Evolutionary conservation across 345 rosid genomes (phyloP), one percentile per base, ranked within the genome.

Genomic region (Bruguiera sexangula): DNA sequence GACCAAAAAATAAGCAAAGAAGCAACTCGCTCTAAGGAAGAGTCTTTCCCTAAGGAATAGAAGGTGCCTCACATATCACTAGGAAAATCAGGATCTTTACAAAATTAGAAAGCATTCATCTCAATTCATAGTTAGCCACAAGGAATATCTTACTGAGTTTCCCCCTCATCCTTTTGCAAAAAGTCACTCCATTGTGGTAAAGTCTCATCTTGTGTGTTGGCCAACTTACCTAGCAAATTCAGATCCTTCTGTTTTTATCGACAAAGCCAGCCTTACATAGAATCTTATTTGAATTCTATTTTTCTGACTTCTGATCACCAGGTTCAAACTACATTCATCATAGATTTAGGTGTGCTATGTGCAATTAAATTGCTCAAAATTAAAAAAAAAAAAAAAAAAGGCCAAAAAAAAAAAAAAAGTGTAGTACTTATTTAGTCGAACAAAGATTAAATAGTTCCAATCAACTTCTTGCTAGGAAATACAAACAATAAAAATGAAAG

Each of bases 41-140:
- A 34, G 37, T 34, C 37, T 34, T 34, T 34, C 37, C 37, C 1
- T 34, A 7, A 7, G 9, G 37, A 34, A 34, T 34, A 34, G 37
- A 34, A 34, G 37, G 9, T 34, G 15, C 82, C 90, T 5, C 88
- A 65, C 74, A 79, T 36, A 1, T 86, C 86, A 36, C 55, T 73
- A 2, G 88, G 82, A 34, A 34, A 34, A 34, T 34, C 8, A 59
- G 84, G 76, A 69, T 87, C 78, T 69, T 60, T 66, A 27, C 69
- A 65, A 37, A 70, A 3, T 48, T 48, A 21, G 27, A 60, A 60
- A 69, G 66, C 66, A 46, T 69, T 48, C 66, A 27, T 34, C 37
- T 34, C 37, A 34, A 7, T 34, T 34, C 51, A 62, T 36, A 10
- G 58, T 63, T 46, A n/a, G 62, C 75, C 26, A 69, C 52, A 6